A percentile compares a stretch with the other conserved stretches of the same genome.
Conservation (phyloP, 2,329 filamentous ascomycete species). For the Drechslerella coelobrocha region DNA sequence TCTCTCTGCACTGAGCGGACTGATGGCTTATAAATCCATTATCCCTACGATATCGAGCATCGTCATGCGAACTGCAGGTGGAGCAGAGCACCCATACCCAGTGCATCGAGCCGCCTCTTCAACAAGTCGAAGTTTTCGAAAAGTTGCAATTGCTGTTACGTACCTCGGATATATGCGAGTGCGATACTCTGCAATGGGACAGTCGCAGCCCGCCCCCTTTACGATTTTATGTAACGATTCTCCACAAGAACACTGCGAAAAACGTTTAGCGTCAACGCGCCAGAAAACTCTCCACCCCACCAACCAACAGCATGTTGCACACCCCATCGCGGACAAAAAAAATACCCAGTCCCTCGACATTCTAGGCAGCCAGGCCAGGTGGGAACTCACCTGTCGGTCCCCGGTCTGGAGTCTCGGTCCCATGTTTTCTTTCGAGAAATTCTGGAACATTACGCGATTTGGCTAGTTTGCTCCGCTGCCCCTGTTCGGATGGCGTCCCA, state of each 20-base stretch:
- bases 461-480: conserved; percentile 33
- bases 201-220: conserved; percentile 1
- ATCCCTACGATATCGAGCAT: no score
- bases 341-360: background rate
- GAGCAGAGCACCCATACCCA: background rate
- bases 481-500: conserved; percentile 20
- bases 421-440: conserved; percentile 30
- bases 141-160: background rate
- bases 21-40: no score
- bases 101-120: no score
- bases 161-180: background rate
- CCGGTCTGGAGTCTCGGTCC: background rate
- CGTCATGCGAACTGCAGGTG: no score
- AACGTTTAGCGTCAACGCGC: background rate
- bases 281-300: background rate
- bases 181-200: background rate
- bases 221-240: background rate
- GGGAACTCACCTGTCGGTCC: background rate
- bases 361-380: conserved; percentile 45
- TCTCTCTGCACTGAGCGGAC: no score
- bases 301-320: background rate
- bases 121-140: no score
- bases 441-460: conserved; percentile 48
- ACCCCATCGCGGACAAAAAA: background rate
- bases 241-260: background rate